Evolutionary conservation across 2,329 filamentous ascomycete species (phyloP), one percentile per base, ranked within the genome.

Genomic region (Sordariomycetes sp.): DNA sequence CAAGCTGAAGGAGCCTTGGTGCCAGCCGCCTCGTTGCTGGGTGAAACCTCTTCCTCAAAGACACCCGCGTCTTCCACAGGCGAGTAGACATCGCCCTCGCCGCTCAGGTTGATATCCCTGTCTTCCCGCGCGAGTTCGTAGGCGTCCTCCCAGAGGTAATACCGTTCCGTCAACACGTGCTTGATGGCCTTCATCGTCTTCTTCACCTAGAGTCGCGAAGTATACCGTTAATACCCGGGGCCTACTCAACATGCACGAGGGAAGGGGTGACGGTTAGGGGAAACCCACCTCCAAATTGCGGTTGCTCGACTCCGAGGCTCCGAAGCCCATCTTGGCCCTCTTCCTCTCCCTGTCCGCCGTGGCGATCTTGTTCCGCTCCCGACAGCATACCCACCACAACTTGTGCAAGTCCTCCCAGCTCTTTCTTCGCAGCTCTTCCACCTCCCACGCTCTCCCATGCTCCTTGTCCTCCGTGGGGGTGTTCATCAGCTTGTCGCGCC

Each of bases 371-470:
- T 99, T 99, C 66, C 89, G 80, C 76, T 99, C 94, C 75, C 89
- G 91, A 60, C 88, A 81, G 70, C 94, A 97, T 58, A 91, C 82
- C 90, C 92, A 99, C 91, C 93, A 99, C 67, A 99, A 79, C 61
- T 79, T 78, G 72, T 97, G 92, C 65, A 99, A 75, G 71, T 97
- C 92, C 61, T 96, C 90, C 89, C 91, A 99, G 62, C 87, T 90
- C 75, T 97, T 97, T 62, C 82, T 79, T 62, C 92, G 82, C 67
- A 99, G 78, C 76, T 99, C 94, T 73, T 90, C 83, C 8, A 89
- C 85, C 12, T 81, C 85, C 94, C 94, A 99, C 32, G 84, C 77
- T 58, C 94, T 83, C 18, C 94, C 94, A 71, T 94, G 87, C 62
- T 81, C 76, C 55, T 78, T 70, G 59, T 88, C 84, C 64, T 93